These are phyloP conservation scores for Botrytis fragariae DNA, from an alignment of 2,329 filamentous ascomycete species.

Conservation along the genomic window DNA sequence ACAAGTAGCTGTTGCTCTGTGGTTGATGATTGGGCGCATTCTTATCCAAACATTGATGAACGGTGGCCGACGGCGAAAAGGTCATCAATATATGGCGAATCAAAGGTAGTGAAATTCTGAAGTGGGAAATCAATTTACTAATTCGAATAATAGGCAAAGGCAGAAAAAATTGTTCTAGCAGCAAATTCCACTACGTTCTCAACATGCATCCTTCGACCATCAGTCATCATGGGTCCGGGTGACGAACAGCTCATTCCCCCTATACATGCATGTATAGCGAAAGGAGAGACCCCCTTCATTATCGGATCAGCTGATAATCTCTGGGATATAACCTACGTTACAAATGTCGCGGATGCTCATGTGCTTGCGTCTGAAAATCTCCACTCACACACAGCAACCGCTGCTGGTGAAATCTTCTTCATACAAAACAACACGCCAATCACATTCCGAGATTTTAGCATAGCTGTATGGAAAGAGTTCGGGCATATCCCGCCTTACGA, in stretches of 20 bases:
- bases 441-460: slow-evolving; percentile 4
- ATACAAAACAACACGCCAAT: slow-evolving; percentile 14
- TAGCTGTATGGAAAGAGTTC: slow-evolving; percentile 14
- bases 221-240: slow-evolving; percentile 15
- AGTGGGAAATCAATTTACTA: not conserved
- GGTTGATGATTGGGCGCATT: slow-evolving; percentile 11
- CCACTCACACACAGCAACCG: not conserved
- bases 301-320: slow-evolving; percentile 9
- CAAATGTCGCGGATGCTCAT: slow-evolving; percentile 18
- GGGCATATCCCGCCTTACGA: slow-evolving; percentile 2
- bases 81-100: slow-evolving; percentile 13
- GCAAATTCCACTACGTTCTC: slow-evolving; percentile 1
- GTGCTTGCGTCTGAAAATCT: slow-evolving; percentile 14
- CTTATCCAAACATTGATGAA: slow-evolving; percentile 13
- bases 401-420: slow-evolving; percentile 6
- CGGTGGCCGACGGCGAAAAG: not conserved
- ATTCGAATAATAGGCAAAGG: not conserved
- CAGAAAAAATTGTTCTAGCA: not conserved
- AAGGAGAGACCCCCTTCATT: not conserved
- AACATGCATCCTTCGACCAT: slow-evolving; percentile 14
- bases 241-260: slow-evolving; percentile 6
- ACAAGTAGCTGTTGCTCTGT: slow-evolving; percentile 17
- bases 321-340: slow-evolving; percentile 13
- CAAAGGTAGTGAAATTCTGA: not conserved
- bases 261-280: slow-evolving; percentile 16